A percentile compares a stretch with the other conserved stretches of the same genome.
These are phyloP conservation scores for Verticillium longisporum DNA, from an alignment of 2,329 filamentous ascomycete genomes.

Conservation along the genomic window DNA sequence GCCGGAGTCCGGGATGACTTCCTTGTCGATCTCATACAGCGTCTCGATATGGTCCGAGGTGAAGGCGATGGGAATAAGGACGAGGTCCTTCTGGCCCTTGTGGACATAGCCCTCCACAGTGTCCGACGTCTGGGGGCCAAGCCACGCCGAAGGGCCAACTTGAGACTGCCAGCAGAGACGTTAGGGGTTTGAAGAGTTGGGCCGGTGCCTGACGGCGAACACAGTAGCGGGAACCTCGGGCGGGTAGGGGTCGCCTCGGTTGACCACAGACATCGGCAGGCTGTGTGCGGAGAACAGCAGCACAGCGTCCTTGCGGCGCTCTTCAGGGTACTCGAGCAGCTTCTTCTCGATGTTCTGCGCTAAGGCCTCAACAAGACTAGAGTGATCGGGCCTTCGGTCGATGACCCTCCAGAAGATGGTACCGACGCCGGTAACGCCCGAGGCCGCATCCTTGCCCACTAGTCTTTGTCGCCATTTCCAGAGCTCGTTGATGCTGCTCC, in stretches of 20 bases:
- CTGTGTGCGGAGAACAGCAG: slow-evolving; percentile 94
- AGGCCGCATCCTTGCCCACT: slow-evolving; percentile 64
- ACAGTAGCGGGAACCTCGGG: slow-evolving; percentile 94
- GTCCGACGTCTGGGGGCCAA: slow-evolving; percentile 85
- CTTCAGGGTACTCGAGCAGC: slow-evolving; percentile 75
- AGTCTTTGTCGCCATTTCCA: slow-evolving; percentile 94
- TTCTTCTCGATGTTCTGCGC: slow-evolving; percentile 86
- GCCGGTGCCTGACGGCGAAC: slow-evolving; percentile 88
- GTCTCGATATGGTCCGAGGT: slow-evolving; percentile 99
- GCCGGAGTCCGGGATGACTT: slow-evolving; percentile 85
- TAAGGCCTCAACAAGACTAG: slow-evolving; percentile 84
- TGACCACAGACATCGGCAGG: slow-evolving; percentile 94
- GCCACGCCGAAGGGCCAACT: slow-evolving; percentile 90
- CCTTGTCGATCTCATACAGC: slow-evolving; percentile 85
- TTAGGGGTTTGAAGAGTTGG: slow-evolving; percentile 85
- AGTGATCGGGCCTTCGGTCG: slow-evolving; percentile 92
- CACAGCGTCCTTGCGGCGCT: slow-evolving; percentile 72
- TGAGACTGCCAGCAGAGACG: slow-evolving; percentile 97
- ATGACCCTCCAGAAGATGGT: slow-evolving; percentile 95
- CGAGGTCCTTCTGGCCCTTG: slow-evolving; percentile 84
- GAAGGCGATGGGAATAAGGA: slow-evolving; percentile 93
- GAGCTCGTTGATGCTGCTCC: slow-evolving; percentile 90
- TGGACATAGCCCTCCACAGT: slow-evolving; percentile 85
- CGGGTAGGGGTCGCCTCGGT: slow-evolving; percentile 91
- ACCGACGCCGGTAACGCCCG: slow-evolving; percentile 49